Percentiles rank a stretch among this genome's conserved stretches.
Conservation (phyloP, 2,329 filamentous ascomycete genomes). For the Helotiales sp. region DNA sequence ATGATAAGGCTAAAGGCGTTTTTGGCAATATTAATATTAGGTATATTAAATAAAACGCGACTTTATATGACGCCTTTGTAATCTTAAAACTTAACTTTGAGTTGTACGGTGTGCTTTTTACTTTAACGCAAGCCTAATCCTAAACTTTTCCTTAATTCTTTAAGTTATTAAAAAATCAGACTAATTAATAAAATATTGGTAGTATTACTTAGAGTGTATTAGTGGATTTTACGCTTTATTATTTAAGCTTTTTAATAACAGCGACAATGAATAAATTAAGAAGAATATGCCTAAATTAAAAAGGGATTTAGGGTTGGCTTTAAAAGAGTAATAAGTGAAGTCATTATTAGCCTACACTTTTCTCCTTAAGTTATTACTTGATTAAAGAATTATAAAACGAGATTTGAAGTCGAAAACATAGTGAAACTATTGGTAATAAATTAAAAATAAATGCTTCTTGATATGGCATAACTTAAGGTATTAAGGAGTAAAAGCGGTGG, state of each 20-base stretch:
- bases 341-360: conserved; percentile 18
- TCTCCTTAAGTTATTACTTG: conserved; percentile 21
- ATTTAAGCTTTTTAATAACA: not conserved
- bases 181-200: not conserved
- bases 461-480: conserved; percentile 7
- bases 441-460: conserved; percentile 13
- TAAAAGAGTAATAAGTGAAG: conserved; percentile 20
- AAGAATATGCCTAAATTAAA: not conserved
- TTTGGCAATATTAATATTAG: conserved; percentile 23
- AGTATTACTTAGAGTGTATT: not conserved
- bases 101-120: no score
- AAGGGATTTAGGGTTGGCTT: conserved; percentile 30
- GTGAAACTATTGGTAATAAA: conserved; percentile 19
- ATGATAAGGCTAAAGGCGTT: conserved; percentile 10
- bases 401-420: conserved; percentile 29
- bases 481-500: conserved; percentile 28
- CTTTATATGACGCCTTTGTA: conserved; percentile 16
- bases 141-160: not conserved
- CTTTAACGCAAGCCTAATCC: not conserved
- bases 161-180: not conserved
- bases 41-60: conserved; percentile 24
- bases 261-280: not conserved
- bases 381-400: conserved; percentile 27
- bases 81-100: conserved; percentile 30
- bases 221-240: not conserved